phyloP scores from a whole-genome alignment of 2,329 filamentous ascomycete species.

The Xylogone sp. region DNA sequence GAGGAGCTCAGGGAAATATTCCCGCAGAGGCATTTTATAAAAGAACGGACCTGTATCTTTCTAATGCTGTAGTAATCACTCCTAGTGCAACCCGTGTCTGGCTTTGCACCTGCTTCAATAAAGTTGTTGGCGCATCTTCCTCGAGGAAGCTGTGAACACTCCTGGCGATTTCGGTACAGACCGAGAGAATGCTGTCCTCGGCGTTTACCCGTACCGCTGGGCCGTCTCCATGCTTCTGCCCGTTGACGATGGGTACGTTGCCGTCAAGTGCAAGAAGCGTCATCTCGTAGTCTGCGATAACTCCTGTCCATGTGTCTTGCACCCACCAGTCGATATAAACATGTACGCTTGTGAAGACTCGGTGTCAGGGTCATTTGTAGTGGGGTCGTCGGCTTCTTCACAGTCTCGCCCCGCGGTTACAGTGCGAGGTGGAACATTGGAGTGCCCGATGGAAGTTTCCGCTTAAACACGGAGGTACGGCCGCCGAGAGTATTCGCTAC shows the following conservation, averaged over 20 bases:
- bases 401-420: too few relatives aligned
- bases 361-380: too few relatives aligned
- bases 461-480: too few relatives aligned
- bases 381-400: too few relatives aligned
- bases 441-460: too few relatives aligned
- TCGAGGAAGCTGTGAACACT: slow-evolving; percentile 25
- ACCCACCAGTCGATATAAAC: too few relatives aligned
- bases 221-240: slow-evolving; percentile 9
- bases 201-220: not conserved
- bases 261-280: slow-evolving; percentile 18
- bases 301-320: slow-evolving; percentile 14
- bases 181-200: slow-evolving; percentile 16
- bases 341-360: too few relatives aligned
- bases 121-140: slow-evolving; percentile 14
- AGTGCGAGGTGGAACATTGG: too few relatives aligned
- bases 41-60: slow-evolving; percentile 64
- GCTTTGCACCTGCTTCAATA: slow-evolving; percentile 50
- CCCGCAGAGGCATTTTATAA: too few relatives aligned
- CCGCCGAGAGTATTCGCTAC: too few relatives aligned
- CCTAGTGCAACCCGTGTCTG: slow-evolving; percentile 70
- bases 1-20: too few relatives aligned
- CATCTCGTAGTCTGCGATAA: slow-evolving; percentile 20
- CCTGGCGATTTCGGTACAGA: slow-evolving; percentile 20
- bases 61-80: slow-evolving; percentile 72
- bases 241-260: slow-evolving; percentile 5